phyloP scores from a whole-genome alignment of 192 early-diverging fungal species.

The Dissophora ornata region DNA sequence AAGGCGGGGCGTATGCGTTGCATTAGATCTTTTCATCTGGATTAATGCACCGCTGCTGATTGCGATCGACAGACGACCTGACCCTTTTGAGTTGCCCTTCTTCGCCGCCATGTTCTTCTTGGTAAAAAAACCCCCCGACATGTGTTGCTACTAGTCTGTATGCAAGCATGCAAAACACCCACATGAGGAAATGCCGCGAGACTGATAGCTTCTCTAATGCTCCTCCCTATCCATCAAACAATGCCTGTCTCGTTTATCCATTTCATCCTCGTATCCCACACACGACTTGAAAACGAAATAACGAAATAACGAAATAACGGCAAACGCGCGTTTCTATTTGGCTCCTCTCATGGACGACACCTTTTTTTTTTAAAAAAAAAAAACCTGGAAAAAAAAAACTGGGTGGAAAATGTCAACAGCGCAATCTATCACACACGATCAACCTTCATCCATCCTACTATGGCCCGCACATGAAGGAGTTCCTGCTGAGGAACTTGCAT shows the following conservation, averaged over 20 bases:
- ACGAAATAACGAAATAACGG: no score
- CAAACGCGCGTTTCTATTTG: no score
- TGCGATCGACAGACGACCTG: conserved; percentile 4
- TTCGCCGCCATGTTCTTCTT: conserved; percentile 30
- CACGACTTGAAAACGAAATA: no score
- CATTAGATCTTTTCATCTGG: background rate
- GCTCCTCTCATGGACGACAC: no score
- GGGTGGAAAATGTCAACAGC: no score
- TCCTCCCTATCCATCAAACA: background rate
- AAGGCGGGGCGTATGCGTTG: no score
- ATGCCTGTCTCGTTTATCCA: background rate
- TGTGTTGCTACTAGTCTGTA: background rate
- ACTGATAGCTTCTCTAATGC: background rate
- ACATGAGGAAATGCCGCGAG: background rate
- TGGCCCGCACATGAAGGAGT: conserved; percentile 81
- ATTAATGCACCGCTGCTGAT: conserved; percentile 4
- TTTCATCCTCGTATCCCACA: no score
- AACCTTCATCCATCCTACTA: conserved; percentile 93
- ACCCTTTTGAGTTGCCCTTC: background rate
- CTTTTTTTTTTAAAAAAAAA: no score
- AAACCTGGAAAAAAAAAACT: no score
- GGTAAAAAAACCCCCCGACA: conserved; percentile 6
- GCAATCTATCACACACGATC: conserved; percentile 93
- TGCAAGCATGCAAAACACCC: no score
- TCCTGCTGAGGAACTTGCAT: conserved; percentile 85